These are phyloP conservation scores for Backusella tarrabulga DNA, from an alignment of 192 early-diverging fungal species.

Conservation along the genomic window DNA sequence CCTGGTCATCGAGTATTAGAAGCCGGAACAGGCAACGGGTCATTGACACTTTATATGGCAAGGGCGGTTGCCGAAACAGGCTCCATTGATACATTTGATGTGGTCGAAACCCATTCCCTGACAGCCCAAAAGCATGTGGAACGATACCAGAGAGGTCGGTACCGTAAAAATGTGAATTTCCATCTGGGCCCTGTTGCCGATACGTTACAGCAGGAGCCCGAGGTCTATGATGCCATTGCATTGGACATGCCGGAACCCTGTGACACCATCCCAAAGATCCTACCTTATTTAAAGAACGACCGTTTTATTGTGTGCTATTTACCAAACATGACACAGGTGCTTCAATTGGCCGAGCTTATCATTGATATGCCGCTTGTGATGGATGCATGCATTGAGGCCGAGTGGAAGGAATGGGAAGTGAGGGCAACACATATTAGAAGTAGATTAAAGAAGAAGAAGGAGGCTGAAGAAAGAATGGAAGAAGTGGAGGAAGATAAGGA, in stretches of 20 bases:
- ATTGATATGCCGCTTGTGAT: slow-evolving; percentile 26
- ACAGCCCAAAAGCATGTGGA: slow-evolving; percentile 50
- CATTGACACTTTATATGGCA: slow-evolving; percentile 61
- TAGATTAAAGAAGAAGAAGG: slow-evolving; percentile 10
- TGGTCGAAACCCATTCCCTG: slow-evolving; percentile 32
- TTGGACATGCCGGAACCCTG: slow-evolving; percentile 51
- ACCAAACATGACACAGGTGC: slow-evolving; percentile 57
- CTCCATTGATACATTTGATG: slow-evolving; percentile 57
- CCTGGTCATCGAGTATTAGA: slow-evolving; percentile 59
- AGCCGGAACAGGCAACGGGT: slow-evolving; percentile 69
- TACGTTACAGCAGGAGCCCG: not conserved
- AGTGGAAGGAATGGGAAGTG: slow-evolving; percentile 55
- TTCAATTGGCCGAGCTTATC: slow-evolving; percentile 43
- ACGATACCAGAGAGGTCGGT: slow-evolving; percentile 49
- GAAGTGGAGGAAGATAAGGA: not conserved
- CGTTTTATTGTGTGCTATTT: slow-evolving; percentile 54
- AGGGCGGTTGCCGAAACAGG: slow-evolving; percentile 39
- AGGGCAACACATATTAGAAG: slow-evolving; percentile 46
- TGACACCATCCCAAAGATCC: slow-evolving; percentile 28
- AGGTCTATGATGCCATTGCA: slow-evolving; percentile 44
- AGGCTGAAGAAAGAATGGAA: not conserved
- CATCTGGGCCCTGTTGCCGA: slow-evolving; percentile 38
- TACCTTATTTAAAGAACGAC: slow-evolving; percentile 46
- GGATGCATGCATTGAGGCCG: slow-evolving; percentile 45
- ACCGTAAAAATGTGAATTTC: slow-evolving; percentile 44